Percentiles rank a stretch among this genome's conserved stretches.
Evolutionary conservation across 352 stramenopile species (phyloP).

Genomic region (Pythium rishiriense): DNA sequence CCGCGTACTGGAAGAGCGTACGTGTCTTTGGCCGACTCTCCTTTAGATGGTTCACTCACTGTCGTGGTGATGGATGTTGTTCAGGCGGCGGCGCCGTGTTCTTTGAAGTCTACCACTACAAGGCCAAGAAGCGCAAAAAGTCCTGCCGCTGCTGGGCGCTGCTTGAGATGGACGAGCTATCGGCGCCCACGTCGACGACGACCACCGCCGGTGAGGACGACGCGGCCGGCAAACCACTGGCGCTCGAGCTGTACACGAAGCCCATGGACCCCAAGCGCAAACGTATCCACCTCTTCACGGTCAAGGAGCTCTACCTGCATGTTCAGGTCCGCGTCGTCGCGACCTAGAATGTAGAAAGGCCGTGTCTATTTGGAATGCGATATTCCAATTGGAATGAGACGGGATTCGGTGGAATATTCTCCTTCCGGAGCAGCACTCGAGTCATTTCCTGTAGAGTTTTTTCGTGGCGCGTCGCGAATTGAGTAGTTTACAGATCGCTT

Average conservation of each 20-base stretch:
- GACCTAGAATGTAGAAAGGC: constrained; percentile 17
- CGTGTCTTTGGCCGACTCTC: constrained; percentile 10
- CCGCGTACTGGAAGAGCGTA: constrained; percentile 55
- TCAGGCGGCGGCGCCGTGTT: constrained; percentile 58
- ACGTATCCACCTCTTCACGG: constrained; percentile 68
- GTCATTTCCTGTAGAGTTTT: constrained; percentile 8
- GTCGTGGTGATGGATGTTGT: neutral
- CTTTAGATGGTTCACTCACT: neutral
- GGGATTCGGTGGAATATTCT: constrained; percentile 7
- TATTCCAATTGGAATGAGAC: constrained; percentile 7
- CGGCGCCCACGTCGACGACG: neutral
- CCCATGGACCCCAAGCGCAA: constrained; percentile 67
- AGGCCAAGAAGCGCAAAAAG: constrained; percentile 76
- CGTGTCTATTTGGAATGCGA: neutral
- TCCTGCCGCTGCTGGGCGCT: constrained; percentile 74
- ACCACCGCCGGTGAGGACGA: neutral
- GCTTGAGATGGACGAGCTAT: constrained; percentile 70
- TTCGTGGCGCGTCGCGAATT: constrained; percentile 1
- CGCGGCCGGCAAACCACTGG: constrained; percentile 21
- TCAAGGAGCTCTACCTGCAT: constrained; percentile 74
- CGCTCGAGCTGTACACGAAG: constrained; percentile 71
- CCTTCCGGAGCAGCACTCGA: constrained; percentile 1
- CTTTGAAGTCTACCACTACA: constrained; percentile 79
- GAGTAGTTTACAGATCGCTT: constrained; percentile 3
- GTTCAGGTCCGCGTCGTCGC: constrained; percentile 37